Conservation (phyloP, 768 basidiomycete genomes). For the Psilocybe tampanensis region DNA sequence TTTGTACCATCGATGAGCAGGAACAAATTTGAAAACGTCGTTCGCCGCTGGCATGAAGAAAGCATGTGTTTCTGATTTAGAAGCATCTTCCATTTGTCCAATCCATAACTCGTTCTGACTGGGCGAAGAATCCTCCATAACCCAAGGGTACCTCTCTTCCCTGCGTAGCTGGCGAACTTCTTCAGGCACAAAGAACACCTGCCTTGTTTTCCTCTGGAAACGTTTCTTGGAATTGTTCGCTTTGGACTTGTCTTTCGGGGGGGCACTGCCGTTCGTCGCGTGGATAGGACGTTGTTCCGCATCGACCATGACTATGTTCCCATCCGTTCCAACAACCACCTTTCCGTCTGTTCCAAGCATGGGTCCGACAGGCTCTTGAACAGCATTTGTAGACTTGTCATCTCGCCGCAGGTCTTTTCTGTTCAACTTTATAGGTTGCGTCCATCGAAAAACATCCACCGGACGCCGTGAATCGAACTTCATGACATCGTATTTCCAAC, state of each 20-base stretch:
- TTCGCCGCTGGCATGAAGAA: constrained; percentile 85
- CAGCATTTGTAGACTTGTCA: constrained; percentile 32
- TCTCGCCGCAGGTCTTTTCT: constrained; percentile 76
- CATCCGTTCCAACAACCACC: constrained; percentile 77
- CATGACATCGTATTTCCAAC: constrained; percentile 93
- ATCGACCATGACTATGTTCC: constrained; percentile 81
- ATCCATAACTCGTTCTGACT: constrained; percentile 73
- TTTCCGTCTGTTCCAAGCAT: constrained; percentile 87
- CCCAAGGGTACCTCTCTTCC: constrained; percentile 92
- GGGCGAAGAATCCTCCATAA: constrained; percentile 77
- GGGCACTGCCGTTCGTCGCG: constrained; percentile 23
- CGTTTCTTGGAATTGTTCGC: constrained; percentile 60
- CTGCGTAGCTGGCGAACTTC: constrained; percentile 74
- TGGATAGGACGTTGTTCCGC: constrained; percentile 75
- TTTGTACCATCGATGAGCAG: constrained; percentile 89
- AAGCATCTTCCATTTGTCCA: constrained; percentile 79
- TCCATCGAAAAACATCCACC: constrained; percentile 71
- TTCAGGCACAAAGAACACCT: constrained; percentile 83
- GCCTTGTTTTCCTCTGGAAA: constrained; percentile 80
- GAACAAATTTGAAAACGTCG: constrained; percentile 86
- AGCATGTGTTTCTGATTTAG: constrained; percentile 70
- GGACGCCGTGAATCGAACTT: constrained; percentile 81
- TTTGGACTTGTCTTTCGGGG: constrained; percentile 27
- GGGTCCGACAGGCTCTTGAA: constrained; percentile 60
- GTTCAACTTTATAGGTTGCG: constrained; percentile 81